phyloP scores from a whole-genome alignment of 2,329 filamentous ascomycete genomes.

The Escovopsis sp. region DNA sequence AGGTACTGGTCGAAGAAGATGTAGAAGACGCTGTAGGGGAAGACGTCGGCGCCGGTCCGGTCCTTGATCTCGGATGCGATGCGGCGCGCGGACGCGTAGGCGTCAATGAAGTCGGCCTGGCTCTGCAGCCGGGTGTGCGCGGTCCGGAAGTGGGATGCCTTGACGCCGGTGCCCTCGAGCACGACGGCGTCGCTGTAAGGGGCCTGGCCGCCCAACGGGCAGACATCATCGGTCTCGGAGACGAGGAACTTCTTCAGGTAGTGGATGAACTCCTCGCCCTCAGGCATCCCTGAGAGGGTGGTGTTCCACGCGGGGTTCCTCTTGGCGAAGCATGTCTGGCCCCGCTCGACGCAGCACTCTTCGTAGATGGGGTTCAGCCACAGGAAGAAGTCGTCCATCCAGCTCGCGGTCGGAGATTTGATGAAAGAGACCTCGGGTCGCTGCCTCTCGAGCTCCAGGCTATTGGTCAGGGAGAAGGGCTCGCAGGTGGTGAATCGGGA shows the following conservation, averaged over 20 bases:
- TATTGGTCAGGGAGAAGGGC: slow-evolving; percentile 67
- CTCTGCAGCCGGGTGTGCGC: slow-evolving; percentile 74
- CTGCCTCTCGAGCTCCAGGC: slow-evolving; percentile 89
- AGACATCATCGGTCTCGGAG: slow-evolving; percentile 66
- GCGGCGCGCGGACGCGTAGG: slow-evolving; percentile 76
- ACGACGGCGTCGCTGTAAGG: slow-evolving; percentile 76
- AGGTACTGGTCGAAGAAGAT: slow-evolving; percentile 98
- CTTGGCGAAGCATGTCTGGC: slow-evolving; percentile 61
- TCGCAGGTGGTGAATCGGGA: slow-evolving; percentile 84
- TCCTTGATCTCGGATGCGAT: slow-evolving; percentile 64
- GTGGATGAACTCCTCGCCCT: slow-evolving; percentile 76
- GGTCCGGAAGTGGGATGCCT: slow-evolving; percentile 82
- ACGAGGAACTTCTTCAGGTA: slow-evolving; percentile 75
- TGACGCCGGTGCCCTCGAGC: slow-evolving; percentile 54
- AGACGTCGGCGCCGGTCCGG: slow-evolving; percentile 64
- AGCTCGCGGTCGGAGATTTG: slow-evolving; percentile 75
- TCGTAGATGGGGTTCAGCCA: slow-evolving; percentile 84
- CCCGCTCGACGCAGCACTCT: slow-evolving; percentile 53
- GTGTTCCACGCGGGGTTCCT: slow-evolving; percentile 77
- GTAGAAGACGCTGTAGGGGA: slow-evolving; percentile 95
- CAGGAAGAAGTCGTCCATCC: slow-evolving; percentile 91
- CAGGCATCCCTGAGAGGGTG: slow-evolving; percentile 79
- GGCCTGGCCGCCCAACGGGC: slow-evolving; percentile 76
- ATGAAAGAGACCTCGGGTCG: slow-evolving; percentile 78
- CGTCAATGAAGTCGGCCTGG: slow-evolving; percentile 83